These are phyloP conservation scores for Trichoderma atroviride DNA, from an alignment of 2,329 filamentous ascomycete genomes.

Conservation along the genomic window DNA sequence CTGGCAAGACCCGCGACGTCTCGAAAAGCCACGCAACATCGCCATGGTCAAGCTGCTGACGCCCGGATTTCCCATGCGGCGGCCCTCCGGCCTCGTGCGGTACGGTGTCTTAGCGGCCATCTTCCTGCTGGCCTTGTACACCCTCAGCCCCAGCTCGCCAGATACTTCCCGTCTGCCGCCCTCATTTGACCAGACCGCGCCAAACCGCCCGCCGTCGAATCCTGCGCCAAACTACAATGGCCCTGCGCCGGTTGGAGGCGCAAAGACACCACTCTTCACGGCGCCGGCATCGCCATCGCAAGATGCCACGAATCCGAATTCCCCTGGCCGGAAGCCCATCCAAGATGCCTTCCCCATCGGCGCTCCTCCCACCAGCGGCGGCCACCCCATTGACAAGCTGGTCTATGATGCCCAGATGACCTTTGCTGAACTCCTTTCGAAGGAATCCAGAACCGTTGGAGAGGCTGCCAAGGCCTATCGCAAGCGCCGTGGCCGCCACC, in stretches of 20 bases:
- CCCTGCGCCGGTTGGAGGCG: background rate
- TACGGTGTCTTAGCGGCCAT: conserved; percentile 44
- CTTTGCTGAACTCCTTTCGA: conserved; percentile 45
- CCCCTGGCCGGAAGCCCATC: conserved; percentile 8
- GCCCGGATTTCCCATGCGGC: conserved; percentile 47
- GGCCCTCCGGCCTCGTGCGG: conserved; percentile 47
- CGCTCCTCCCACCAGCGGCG: conserved; percentile 11
- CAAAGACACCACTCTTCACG: background rate
- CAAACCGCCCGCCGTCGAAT: background rate
- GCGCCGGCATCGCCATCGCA: conserved; percentile 4
- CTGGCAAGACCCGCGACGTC: background rate
- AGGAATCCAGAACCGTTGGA: conserved; percentile 53
- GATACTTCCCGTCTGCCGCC: conserved; percentile 22
- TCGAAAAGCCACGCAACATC: background rate
- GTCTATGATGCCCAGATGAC: conserved; percentile 49
- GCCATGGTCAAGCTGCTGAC: conserved; percentile 41
- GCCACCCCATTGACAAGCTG: conserved; percentile 57
- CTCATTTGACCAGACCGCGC: background rate
- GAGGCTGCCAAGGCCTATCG: conserved; percentile 62
- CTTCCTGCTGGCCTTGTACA: conserved; percentile 40
- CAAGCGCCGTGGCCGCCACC: conserved; percentile 60
- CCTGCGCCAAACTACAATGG: conserved; percentile 7
- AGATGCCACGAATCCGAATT: conserved; percentile 1
- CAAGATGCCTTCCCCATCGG: conserved; percentile 13
- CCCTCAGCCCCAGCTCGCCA: conserved; percentile 32